Evolutionary conservation across 371 early-diverging fungal genomes (phyloP).

Genomic region (Gilbertella persicaria): DNA sequence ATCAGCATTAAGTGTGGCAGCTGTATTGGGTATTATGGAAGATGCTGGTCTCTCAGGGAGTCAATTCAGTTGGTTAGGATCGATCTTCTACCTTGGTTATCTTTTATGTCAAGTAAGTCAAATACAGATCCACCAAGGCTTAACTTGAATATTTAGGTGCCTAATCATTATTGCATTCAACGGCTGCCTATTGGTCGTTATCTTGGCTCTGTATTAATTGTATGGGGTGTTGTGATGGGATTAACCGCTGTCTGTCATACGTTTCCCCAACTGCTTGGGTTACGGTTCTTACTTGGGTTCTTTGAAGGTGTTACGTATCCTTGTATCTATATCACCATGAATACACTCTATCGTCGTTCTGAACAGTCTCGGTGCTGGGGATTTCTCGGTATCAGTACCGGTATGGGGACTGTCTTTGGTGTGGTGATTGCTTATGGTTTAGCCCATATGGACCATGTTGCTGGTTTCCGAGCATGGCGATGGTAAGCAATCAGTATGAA

Average conservation of each 20-base stretch:
- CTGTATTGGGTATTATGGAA: conserved; percentile 34
- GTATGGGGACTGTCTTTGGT: conserved; percentile 30
- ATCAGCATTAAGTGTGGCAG: conserved; percentile 35
- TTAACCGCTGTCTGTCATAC: conserved; percentile 24
- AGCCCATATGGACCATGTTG: conserved; percentile 19
- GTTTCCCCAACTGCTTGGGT: conserved; percentile 29
- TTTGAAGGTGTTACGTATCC: conserved; percentile 40
- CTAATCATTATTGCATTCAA: conserved; percentile 42
- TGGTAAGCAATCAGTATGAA: conserved; percentile 15
- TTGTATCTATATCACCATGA: conserved; percentile 28
- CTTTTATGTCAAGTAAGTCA: conserved; percentile 34
- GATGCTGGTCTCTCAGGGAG: conserved; percentile 24
- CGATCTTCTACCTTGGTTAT: conserved; percentile 42
- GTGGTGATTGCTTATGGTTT: conserved; percentile 32
- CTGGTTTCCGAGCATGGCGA: conserved; percentile 21
- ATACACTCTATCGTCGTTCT: conserved; percentile 33
- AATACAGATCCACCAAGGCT: background rate
- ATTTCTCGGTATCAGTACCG: conserved; percentile 21
- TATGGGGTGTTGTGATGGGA: conserved; percentile 37
- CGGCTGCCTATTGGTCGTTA: conserved; percentile 31
- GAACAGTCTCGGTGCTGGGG: conserved; percentile 35
- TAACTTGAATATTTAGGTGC: conserved; percentile 14
- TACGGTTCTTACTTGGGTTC: conserved; percentile 35
- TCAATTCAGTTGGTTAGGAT: conserved; percentile 34
- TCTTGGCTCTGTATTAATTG: conserved; percentile 26